These are phyloP conservation scores for Penicillium roqueforti DNA, from an alignment of 495 filamentous ascomycete species.

Conservation along the genomic window DNA sequence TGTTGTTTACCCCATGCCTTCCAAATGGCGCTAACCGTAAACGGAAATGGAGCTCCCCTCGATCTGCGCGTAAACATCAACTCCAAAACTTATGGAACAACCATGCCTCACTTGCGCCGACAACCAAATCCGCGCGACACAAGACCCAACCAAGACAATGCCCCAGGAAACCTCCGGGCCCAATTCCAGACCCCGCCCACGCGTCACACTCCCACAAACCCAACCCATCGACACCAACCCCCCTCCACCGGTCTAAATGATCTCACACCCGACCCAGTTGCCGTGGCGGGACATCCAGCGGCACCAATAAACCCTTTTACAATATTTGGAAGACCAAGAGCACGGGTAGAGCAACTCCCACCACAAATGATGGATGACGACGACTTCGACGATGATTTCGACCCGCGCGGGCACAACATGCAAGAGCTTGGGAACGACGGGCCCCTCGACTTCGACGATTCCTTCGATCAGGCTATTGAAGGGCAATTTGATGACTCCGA, in stretches of 20 bases:
- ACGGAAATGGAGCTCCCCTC: conserved; percentile 16
- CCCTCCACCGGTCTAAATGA: conserved; percentile 30
- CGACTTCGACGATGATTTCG: conserved; percentile 19
- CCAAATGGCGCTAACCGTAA: conserved; percentile 16
- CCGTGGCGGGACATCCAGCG: conserved; percentile 20
- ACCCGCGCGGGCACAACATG: conserved; percentile 10
- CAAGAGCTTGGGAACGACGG: conserved; percentile 11
- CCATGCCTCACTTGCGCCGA: conserved; percentile 28
- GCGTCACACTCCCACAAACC: conserved; percentile 28
- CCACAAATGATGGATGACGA: conserved; percentile 18
- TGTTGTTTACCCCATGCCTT: neutral
- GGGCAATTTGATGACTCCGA: conserved; percentile 24
- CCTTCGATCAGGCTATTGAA: conserved; percentile 18
- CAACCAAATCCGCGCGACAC: conserved; percentile 20
- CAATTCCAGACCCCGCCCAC: conserved; percentile 41
- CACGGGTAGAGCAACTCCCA: conserved; percentile 18
- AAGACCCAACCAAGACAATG: conserved; percentile 11
- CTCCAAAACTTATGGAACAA: neutral
- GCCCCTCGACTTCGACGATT: conserved; percentile 14
- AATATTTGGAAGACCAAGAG: conserved; percentile 35
- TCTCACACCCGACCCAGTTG: conserved; percentile 19
- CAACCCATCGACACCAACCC: conserved; percentile 27
- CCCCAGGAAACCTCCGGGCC: conserved; percentile 14
- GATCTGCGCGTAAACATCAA: conserved; percentile 14
- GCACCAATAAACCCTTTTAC: conserved; percentile 29